Conservation (phyloP, 75 land plant species). For the Sequoiadendron giganteum region DNA sequence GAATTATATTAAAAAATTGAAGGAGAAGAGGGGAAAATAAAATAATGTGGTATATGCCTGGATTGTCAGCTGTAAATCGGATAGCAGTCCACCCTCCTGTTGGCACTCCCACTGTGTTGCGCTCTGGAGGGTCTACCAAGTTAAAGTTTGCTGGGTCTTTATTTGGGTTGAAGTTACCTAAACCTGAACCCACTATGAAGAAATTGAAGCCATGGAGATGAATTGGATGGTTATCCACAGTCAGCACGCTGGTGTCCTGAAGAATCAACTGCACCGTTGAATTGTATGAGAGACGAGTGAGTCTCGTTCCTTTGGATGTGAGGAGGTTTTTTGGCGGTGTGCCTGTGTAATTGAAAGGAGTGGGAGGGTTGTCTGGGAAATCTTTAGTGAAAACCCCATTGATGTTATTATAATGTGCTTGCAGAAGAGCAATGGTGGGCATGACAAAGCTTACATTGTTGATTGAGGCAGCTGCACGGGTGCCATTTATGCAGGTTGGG, state of each 20-base stretch:
- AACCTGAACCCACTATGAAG: too few species aligned
- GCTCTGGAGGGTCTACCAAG: constrained; percentile 46
- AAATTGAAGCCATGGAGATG: too few species aligned
- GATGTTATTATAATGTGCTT: background rate
- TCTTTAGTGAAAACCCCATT: background rate
- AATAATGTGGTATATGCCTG: constrained; percentile 27
- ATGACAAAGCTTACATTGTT: too few species aligned
- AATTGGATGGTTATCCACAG: too few species aligned
- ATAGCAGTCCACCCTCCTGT: too few species aligned
- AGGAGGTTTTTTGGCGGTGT: too few species aligned
- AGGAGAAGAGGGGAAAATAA: background rate
- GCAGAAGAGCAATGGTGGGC: background rate
- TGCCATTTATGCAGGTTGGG: background rate
- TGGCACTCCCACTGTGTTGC: constrained; percentile 52
- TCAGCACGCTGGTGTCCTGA: too few species aligned
- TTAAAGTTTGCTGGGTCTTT: constrained; percentile 29
- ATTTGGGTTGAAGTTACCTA: too few species aligned
- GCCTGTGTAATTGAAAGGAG: background rate
- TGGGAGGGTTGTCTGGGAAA: constrained; percentile 1
- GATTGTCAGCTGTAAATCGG: constrained; percentile 39
- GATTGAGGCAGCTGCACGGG: background rate
- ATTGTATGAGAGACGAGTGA: too few species aligned
- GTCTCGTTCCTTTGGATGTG: too few species aligned
- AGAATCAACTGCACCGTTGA: too few species aligned
- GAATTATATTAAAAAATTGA: background rate